Conservation (phyloP, 2,329 filamentous ascomycete species). For the Penicillium fuscoglaucum region DNA sequence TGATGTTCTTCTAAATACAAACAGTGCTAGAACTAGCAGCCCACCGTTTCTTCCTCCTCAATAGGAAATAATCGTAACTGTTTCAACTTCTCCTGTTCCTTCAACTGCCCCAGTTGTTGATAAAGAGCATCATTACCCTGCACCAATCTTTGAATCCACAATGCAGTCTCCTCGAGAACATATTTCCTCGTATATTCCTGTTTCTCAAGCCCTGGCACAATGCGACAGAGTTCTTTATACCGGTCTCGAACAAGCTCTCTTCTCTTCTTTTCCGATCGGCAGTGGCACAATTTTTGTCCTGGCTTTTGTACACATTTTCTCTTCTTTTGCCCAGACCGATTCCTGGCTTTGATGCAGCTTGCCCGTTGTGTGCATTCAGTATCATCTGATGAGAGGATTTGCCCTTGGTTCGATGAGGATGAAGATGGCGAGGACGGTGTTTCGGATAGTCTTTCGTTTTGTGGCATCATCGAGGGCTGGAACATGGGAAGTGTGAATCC, state of each 20-base stretch:
- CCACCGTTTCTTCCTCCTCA: not conserved
- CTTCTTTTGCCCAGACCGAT: constrained; percentile 10
- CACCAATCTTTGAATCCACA: constrained; percentile 13
- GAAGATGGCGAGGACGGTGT: not conserved
- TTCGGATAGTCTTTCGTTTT: constrained; percentile 1
- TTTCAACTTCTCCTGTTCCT: constrained; percentile 3
- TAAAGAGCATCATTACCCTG: constrained; percentile 15
- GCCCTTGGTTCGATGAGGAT: constrained; percentile 1
- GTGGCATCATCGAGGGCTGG: not conserved
- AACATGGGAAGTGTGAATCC: constrained; percentile 5
- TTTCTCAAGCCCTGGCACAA: constrained; percentile 18
- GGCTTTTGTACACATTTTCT: constrained; percentile 23
- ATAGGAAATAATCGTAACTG: not conserved
- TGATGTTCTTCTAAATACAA: not conserved
- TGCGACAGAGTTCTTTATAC: constrained; percentile 18
- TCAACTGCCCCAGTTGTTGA: constrained; percentile 8
- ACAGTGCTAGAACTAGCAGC: not conserved
- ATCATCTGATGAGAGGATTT: not conserved
- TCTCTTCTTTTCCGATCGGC: constrained; percentile 24
- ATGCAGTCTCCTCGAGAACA: constrained; percentile 17
- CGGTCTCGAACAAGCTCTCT: constrained; percentile 18
- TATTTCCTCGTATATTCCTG: constrained; percentile 24
- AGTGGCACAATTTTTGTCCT: constrained; percentile 24
- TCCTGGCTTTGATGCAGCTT: not conserved
- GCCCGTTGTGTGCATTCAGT: constrained; percentile 1